Conservation (phyloP, 2,329 filamentous ascomycete genomes). For the Aureobasidium musti region DNA sequence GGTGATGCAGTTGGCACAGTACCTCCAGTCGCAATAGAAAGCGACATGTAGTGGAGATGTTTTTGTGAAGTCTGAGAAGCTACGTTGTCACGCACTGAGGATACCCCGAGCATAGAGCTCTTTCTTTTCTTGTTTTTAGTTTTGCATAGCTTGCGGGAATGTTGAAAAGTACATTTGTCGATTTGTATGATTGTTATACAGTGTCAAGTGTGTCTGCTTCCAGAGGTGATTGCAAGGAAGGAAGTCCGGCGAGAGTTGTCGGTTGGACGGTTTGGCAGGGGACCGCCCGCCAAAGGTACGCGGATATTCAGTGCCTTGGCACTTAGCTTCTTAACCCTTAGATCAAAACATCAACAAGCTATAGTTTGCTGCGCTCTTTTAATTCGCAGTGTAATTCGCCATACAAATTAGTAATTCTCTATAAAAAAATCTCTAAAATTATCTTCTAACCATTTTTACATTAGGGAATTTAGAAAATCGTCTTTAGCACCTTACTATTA, state of each 20-base stretch:
- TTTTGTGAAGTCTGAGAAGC: conserved; percentile 27
- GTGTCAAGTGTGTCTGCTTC: background rate
- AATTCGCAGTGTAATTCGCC: too few species aligned
- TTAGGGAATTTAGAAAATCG: too few species aligned
- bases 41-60: conserved; percentile 28
- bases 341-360: too few species aligned
- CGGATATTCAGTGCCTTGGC: too few species aligned
- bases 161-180: conserved; percentile 13
- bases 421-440: too few species aligned
- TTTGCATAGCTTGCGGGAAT: conserved; percentile 25
- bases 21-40: conserved; percentile 44
- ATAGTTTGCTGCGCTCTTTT: too few species aligned
- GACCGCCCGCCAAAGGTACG: too few species aligned
- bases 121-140: conserved; percentile 16
- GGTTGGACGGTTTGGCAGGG: background rate
- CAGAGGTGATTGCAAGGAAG: background rate
- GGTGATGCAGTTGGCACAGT: conserved; percentile 64
- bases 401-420: too few species aligned
- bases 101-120: conserved; percentile 28
- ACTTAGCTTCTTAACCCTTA: too few species aligned
- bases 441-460: too few species aligned
- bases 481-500: too few species aligned
- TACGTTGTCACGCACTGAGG: conserved; percentile 28
- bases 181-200: background rate
- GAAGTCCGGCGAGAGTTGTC: background rate